Evolutionary conservation across 306 rosid species (phyloP).

Genomic region (Vigna mungo): DNA sequence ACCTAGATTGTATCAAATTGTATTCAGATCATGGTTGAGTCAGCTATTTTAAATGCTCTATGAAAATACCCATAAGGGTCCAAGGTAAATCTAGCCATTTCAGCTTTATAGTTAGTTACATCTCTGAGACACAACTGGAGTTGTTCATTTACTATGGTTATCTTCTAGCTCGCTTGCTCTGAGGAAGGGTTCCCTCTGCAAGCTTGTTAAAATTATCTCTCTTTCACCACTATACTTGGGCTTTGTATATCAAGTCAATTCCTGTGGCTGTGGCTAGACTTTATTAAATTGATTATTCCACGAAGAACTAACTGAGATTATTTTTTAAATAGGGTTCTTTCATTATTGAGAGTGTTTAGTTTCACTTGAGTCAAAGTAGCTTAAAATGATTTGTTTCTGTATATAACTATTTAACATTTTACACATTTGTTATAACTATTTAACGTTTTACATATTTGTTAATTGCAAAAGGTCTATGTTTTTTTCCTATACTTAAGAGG

Average conservation of each 20-base stretch:
- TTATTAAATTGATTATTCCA: neutral
- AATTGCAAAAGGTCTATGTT: neutral
- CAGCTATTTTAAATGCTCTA: slow-evolving; percentile 1
- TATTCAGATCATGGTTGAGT: slow-evolving; percentile 26
- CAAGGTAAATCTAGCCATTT: slow-evolving; percentile 10
- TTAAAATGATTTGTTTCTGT: neutral
- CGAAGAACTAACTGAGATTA: neutral
- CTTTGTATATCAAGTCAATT: slow-evolving; percentile 9
- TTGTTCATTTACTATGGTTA: slow-evolving; percentile 15
- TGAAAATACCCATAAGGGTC: neutral
- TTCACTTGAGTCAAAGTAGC: neutral
- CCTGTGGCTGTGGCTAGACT: slow-evolving; percentile 12
- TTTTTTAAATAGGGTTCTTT: neutral
- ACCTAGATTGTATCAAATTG: neutral
- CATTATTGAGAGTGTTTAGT: neutral
- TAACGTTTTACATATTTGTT: neutral
- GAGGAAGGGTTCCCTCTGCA: neutral
- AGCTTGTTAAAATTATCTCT: slow-evolving; percentile 4
- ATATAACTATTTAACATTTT: neutral
- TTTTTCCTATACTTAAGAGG: neutral
- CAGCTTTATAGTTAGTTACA: slow-evolving; percentile 12
- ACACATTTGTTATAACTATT: neutral
- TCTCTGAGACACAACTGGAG: neutral
- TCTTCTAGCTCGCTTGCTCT: neutral
- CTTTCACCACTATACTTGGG: neutral